Conservation (phyloP, 1,284 basidiomycete genomes). For the Cutaneotrichosporon cyanovorans region DNA sequence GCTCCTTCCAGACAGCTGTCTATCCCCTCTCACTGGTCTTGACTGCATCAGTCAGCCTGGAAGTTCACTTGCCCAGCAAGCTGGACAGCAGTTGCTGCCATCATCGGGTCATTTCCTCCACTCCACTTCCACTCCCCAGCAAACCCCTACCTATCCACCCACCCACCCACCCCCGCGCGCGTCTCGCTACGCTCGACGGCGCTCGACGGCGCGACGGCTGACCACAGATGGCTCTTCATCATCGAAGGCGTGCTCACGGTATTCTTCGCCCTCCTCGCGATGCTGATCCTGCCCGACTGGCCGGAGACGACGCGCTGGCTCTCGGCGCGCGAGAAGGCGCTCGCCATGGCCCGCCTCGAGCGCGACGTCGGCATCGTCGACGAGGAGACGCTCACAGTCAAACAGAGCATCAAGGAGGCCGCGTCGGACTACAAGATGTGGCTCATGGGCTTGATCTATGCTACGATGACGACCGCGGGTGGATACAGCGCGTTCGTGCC, state of each 20-base stretch:
- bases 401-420: slow-evolving; percentile 3
- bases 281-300: slow-evolving; percentile 15
- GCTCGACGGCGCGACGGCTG: too few relatives aligned
- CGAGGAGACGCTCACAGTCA: slow-evolving; percentile 7
- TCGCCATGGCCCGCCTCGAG: slow-evolving; percentile 11
- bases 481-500: slow-evolving; percentile 30
- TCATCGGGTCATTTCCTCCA: too few relatives aligned
- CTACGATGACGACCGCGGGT: slow-evolving; percentile 20
- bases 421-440: slow-evolving; percentile 17
- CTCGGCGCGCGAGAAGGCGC: slow-evolving; percentile 11
- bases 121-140: too few relatives aligned
- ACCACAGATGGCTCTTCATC: slow-evolving; percentile 18
- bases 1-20: too few relatives aligned
- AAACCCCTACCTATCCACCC: too few relatives aligned
- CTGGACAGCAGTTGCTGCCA: too few relatives aligned
- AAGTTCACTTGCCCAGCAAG: too few relatives aligned
- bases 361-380: slow-evolving; percentile 15
- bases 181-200: too few relatives aligned
- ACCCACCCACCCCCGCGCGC: too few relatives aligned
- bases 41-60: too few relatives aligned
- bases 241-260: slow-evolving; percentile 17
- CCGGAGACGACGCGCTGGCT: slow-evolving; percentile 19
- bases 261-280: slow-evolving; percentile 8
- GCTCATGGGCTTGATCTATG: slow-evolving; percentile 17
- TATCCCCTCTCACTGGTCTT: too few relatives aligned